Evolutionary conservation across 2,329 filamentous ascomycete species (phyloP).

Genomic region (Xylaria digitata): DNA sequence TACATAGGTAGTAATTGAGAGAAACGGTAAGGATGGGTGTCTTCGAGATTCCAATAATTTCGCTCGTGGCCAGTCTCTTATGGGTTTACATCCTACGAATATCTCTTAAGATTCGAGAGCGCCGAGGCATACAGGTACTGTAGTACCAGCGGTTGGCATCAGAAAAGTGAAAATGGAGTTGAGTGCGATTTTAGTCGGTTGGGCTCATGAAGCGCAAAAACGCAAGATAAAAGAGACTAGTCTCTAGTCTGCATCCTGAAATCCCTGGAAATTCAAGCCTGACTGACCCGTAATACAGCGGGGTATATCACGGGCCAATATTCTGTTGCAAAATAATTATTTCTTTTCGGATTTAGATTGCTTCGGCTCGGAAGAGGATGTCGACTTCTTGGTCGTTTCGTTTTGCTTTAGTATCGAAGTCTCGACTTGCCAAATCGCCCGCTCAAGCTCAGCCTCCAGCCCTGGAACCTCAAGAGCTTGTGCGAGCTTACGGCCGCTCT

Average conservation of each 20-base stretch:
- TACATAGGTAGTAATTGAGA: neutral
- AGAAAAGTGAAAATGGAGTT: neutral
- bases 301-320: neutral
- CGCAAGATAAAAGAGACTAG: neutral
- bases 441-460: conserved; percentile 77
- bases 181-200: neutral
- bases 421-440: conserved; percentile 80
- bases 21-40: neutral
- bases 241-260: neutral
- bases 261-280: neutral
- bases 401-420: conserved; percentile 53
- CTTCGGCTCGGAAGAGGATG: conserved; percentile 7
- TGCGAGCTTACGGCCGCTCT: conserved; percentile 68
- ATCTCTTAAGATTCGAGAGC: neutral
- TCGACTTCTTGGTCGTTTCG: conserved; percentile 1
- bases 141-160: conserved; percentile 2
- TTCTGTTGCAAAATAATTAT: conserved; percentile 13
- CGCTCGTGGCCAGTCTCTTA: neutral
- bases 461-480: conserved; percentile 74
- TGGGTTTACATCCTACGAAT: neutral
- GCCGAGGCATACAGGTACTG: neutral
- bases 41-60: neutral
- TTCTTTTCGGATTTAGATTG: conserved; percentile 18
- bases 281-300: neutral
- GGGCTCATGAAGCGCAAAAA: conserved; percentile 1